Percentiles rank a stretch among this genome's conserved stretches.
Evolutionary conservation across 306 rosid genomes (phyloP).

Genomic region (Inga leiocalycina): DNA sequence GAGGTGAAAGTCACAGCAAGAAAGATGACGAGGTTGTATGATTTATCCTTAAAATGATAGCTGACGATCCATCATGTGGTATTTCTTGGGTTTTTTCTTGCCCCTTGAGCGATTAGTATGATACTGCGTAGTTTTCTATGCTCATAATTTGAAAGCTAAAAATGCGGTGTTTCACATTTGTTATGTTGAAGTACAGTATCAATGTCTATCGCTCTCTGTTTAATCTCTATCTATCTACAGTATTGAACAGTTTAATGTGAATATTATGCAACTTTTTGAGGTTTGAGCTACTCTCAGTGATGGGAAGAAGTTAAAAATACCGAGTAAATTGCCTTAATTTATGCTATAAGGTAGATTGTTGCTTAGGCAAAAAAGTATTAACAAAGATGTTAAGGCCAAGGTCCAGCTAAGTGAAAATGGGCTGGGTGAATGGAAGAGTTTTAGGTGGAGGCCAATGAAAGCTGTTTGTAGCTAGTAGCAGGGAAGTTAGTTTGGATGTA

Average conservation of each 20-base stretch:
- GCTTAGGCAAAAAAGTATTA: neutral
- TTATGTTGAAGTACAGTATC: slow-evolving; percentile 1
- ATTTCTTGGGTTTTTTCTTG: neutral
- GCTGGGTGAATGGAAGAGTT: neutral
- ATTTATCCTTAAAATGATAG: slow-evolving; percentile 28
- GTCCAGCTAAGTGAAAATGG: neutral
- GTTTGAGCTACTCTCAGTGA: neutral
- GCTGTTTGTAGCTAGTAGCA: neutral
- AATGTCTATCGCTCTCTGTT: neutral
- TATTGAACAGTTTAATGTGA: neutral
- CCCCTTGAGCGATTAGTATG: neutral
- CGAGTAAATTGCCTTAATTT: neutral
- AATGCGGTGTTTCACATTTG: neutral
- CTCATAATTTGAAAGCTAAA: neutral
- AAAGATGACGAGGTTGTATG: slow-evolving; percentile 83
- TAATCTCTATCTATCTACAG: neutral
- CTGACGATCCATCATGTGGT: neutral
- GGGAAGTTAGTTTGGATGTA: neutral
- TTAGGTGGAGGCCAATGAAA: neutral
- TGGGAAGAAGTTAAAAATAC: neutral
- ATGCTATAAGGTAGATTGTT: slow-evolving; percentile 3
- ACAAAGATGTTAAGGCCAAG: neutral
- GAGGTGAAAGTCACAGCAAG: slow-evolving; percentile 64
- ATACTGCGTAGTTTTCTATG: neutral
- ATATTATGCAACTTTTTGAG: neutral